Conservation (phyloP, 1,139 yeast genomes). For the Candida pseudocylindracea region DNA sequence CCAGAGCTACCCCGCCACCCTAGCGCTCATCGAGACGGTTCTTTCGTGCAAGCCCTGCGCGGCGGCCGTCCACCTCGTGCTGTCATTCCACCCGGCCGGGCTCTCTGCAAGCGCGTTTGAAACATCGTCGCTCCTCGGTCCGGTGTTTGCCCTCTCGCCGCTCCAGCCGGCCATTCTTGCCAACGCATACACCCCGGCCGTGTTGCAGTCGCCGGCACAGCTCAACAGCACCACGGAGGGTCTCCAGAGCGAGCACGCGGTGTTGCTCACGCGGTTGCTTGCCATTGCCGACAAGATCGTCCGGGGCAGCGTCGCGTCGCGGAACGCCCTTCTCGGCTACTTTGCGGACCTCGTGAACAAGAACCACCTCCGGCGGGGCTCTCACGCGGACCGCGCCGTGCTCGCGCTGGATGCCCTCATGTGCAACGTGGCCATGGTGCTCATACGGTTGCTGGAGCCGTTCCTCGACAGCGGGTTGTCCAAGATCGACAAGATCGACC, state of each 20-base stretch:
- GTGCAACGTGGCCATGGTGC: slow-evolving; percentile 48
- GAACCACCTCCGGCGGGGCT: slow-evolving; percentile 75
- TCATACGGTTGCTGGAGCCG: slow-evolving; percentile 61
- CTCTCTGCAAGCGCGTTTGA: slow-evolving; percentile 13
- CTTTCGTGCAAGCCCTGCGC: slow-evolving; percentile 44
- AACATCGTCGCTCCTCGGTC: slow-evolving; percentile 40
- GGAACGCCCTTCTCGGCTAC: slow-evolving; percentile 40
- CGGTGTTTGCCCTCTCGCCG: slow-evolving; percentile 59
- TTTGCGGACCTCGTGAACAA: slow-evolving; percentile 51
- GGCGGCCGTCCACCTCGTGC: slow-evolving; percentile 29
- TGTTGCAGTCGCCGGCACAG: slow-evolving; percentile 13
- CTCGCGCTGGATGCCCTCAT: slow-evolving; percentile 67
- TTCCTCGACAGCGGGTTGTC: slow-evolving; percentile 44
- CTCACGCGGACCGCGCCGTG: slow-evolving; percentile 49
- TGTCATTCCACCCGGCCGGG: slow-evolving; percentile 26
- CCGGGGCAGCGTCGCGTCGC: slow-evolving; percentile 48
- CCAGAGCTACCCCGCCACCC: slow-evolving; percentile 27
- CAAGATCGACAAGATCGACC: slow-evolving; percentile 60
- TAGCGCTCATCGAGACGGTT: slow-evolving; percentile 34
- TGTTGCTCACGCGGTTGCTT: slow-evolving; percentile 36
- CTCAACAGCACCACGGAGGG: slow-evolving; percentile 27
- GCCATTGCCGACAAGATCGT: slow-evolving; percentile 50
- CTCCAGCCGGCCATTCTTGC: slow-evolving; percentile 21
- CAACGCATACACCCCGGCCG: slow-evolving; percentile 22
- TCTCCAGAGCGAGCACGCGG: slow-evolving; percentile 34